Evolutionary conservation across 176 grass and related monocot genomes (phyloP), one percentile per base, ranked within the genome.

Genomic region (Oryza longistaminata): DNA sequence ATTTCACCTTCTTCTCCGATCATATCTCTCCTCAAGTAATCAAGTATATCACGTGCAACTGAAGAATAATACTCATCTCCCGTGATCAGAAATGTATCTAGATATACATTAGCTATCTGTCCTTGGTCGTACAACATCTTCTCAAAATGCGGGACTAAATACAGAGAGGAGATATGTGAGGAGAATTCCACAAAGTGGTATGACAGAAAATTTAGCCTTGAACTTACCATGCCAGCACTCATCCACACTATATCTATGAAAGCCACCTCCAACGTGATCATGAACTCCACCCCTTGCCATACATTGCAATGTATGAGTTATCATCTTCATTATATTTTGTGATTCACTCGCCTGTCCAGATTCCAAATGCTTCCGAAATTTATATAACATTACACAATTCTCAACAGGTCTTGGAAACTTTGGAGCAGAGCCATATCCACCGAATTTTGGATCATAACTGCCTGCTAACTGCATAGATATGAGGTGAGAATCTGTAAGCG

Each of bases 61-160:
- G 64, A 92, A 84, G 87, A 86, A 77, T 98, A 98, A 64, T 87
- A 88, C 44, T 85, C 76, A 21, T 98, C 93, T 72, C 87, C 76
- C 29, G 91, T 95, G 17, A 98, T 93, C 45, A 88, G 70, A 90
- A 92, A 98, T 62, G 89, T 87, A 82, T 98, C 93, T 66, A 98
- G 80, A 75, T 95, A 98, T 16, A 90, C 87, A 87, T 98, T 95
- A 40, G 91, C 85, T 73, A 98, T 85, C 74, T 98, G 96, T 61
- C 93, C 93, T 81, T 98, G 96, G 80, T 98, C 96, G 13, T 98
- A 98, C 75, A 98, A 48, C 96, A 98, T 98, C 87, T 98, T 95
- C 83, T 98, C 96, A 85, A 98, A 98, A 87, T 98, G 96, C 40
- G 96, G 96, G 82, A 98, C 96, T 98, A 93, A 78, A 87, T 31